Evolutionary conservation across 2,329 filamentous ascomycete genomes (phyloP), one percentile per base, ranked within the genome.

Genomic region (Colletotrichum horii): DNA sequence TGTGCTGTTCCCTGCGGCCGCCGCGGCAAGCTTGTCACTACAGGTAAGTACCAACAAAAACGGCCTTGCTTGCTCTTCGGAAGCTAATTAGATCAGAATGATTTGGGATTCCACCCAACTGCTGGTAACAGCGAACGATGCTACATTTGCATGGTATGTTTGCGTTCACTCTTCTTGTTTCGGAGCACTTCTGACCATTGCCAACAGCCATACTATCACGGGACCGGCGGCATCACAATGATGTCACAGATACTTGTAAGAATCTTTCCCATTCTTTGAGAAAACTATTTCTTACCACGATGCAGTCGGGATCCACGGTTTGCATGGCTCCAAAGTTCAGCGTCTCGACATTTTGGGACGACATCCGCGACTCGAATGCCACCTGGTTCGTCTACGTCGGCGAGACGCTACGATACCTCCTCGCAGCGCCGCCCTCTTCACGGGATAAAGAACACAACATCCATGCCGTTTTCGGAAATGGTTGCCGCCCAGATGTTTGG

Each of bases 361-460:
- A 96, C 77, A 87, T 95, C 24, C 90, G 92, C 61, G 93, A 93
- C 74, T 93, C 91, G 0, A 84, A 89, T 16, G 91, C 94, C 1
- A 95, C 93, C 0, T 90, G 91, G 80, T 94, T 96, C 78, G 91
- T 94, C 22, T 96, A 96, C 80, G 94, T 96, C 4, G 94, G 94
- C 79, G 94, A 96, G 82, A 95, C 93, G 0, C 90, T 94, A 8
- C 90, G 94, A 1, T 96, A 96, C 78, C 88, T 96, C 1, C 88
- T 96, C 15, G 92, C 93, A 1, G 90, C 90, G 3, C 93, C 94
- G 3, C 90, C 91, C 0, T 90, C 89, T n/a, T 87, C 91, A 0
- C 87, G 91, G 8, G 92, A 94, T 82, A 88, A 84, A 76, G 84
- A 89, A 16, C 92, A 94, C 83, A 85, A 85, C 6, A 87, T 94